Conservation (phyloP, 352 stramenopile species). For the Phytophthora kernoviae region DNA sequence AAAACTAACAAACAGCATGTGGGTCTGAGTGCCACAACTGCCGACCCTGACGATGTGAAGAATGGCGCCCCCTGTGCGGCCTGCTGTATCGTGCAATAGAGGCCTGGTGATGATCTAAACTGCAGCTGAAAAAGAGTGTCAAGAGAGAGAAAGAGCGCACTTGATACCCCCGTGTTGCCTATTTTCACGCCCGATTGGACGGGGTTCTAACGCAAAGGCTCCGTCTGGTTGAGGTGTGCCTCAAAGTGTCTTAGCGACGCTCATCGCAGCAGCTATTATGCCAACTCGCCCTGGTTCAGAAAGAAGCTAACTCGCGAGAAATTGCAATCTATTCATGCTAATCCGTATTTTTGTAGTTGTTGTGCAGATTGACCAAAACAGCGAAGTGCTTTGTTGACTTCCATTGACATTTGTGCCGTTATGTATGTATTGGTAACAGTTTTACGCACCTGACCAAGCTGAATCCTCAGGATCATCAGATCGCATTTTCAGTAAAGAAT, state of each 20-base stretch:
- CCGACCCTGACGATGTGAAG: conserved; percentile 41
- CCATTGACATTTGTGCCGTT: conserved; percentile 2
- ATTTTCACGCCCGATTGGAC: conserved; percentile 10
- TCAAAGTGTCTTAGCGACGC: conserved; percentile 13
- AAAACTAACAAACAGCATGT: conserved; percentile 33
- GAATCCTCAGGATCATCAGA: no score
- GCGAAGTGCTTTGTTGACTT: neutral
- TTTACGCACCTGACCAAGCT: no score
- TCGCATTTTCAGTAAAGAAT: neutral
- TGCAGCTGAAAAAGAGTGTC: no score
- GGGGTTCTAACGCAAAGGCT: neutral
- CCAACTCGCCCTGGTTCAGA: conserved; percentile 21
- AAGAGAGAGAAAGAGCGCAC: conserved; percentile 12
- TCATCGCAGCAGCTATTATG: conserved; percentile 36
- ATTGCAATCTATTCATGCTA: conserved; percentile 42
- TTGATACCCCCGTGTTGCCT: conserved; percentile 31
- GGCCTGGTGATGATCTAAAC: no score
- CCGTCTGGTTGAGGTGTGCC: conserved; percentile 4
- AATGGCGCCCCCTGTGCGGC: conserved; percentile 51
- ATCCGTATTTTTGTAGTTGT: conserved; percentile 15
- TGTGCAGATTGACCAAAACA: conserved; percentile 4
- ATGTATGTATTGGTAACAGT: conserved; percentile 3
- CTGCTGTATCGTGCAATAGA: conserved; percentile 80
- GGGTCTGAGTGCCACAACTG: conserved; percentile 12
- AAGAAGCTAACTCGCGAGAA: conserved; percentile 40